Conservation (phyloP, 495 filamentous ascomycete species). For the Penicillium chermesinum region DNA sequence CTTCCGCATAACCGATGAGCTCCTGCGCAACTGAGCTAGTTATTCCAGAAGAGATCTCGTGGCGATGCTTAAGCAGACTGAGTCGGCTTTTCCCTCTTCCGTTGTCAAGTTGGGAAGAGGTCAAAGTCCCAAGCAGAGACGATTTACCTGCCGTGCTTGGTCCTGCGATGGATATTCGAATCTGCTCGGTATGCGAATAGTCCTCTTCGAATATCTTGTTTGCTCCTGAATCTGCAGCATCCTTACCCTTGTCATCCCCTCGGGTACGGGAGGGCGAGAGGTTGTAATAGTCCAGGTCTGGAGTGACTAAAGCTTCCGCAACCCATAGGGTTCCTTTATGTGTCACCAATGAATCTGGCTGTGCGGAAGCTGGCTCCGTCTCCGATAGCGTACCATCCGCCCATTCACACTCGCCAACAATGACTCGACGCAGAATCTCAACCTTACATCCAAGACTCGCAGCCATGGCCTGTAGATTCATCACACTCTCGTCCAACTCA, state of each 20-base stretch:
- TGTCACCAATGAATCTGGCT: slow-evolving; percentile 21
- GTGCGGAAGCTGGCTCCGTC: slow-evolving; percentile 14
- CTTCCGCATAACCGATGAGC: slow-evolving; percentile 69
- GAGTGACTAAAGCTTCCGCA: slow-evolving; percentile 75
- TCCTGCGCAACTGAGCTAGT: slow-evolving; percentile 93
- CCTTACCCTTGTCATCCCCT: slow-evolving; percentile 2
- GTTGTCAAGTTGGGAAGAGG: slow-evolving; percentile 84
- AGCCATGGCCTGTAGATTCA: slow-evolving; percentile 81
- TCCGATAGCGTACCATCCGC: no score
- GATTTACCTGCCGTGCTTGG: slow-evolving; percentile 93
- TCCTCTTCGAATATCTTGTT: slow-evolving; percentile 17
- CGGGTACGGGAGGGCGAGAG: slow-evolving; percentile 9
- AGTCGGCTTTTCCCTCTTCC: slow-evolving; percentile 84
- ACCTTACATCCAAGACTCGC: slow-evolving; percentile 83
- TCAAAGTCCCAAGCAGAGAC: slow-evolving; percentile 80
- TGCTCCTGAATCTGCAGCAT: neutral
- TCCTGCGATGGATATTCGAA: slow-evolving; percentile 87
- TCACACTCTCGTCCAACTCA: slow-evolving; percentile 85
- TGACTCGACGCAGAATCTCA: slow-evolving; percentile 76
- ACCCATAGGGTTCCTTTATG: slow-evolving; percentile 68
- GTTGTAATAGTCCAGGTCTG: slow-evolving; percentile 48
- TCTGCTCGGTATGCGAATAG: slow-evolving; percentile 56
- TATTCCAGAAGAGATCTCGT: slow-evolving; percentile 85
- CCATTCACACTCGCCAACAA: slow-evolving; percentile 86
- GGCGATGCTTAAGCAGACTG: slow-evolving; percentile 85